These are phyloP conservation scores for Kodamaea kakaduensis DNA, from an alignment of 805 yeast genomes.

Conservation along the genomic window DNA sequence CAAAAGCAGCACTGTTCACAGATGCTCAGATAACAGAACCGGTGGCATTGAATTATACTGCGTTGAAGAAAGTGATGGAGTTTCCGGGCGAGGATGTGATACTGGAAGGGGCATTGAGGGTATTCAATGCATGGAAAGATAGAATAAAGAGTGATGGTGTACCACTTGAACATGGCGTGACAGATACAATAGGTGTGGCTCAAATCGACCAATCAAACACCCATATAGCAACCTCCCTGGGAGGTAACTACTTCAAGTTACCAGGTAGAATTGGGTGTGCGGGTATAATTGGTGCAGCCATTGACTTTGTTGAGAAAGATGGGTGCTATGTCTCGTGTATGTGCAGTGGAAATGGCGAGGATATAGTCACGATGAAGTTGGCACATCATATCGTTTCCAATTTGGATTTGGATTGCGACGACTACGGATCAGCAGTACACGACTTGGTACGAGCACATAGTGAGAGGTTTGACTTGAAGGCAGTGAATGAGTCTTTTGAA, in stretches of 20 bases:
- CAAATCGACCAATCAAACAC: conserved; percentile 14
- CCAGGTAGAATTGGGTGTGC: conserved; percentile 55
- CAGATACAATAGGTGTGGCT: conserved; percentile 47
- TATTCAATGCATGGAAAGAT: conserved; percentile 8
- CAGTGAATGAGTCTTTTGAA: conserved; percentile 11
- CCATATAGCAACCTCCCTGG: conserved; percentile 43
- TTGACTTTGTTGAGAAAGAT: conserved; percentile 21
- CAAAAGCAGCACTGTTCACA: conserved; percentile 17
- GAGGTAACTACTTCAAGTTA: conserved; percentile 49
- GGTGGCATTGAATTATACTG: conserved; percentile 13
- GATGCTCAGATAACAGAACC: conserved; percentile 26
- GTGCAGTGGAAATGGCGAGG: conserved; percentile 59
- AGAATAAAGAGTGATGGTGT: background rate
- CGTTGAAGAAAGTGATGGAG: conserved; percentile 1
- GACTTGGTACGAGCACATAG: conserved; percentile 13
- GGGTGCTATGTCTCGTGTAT: conserved; percentile 25
- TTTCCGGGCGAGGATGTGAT: conserved; percentile 7
- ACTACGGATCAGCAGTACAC: conserved; percentile 18
- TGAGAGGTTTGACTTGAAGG: conserved; percentile 10
- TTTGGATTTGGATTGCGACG: conserved; percentile 14
- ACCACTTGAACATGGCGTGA: conserved; percentile 1
- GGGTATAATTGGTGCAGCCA: conserved; percentile 45
- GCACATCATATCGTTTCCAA: conserved; percentile 26
- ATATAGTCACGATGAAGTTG: conserved; percentile 43
- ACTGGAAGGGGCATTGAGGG: conserved; percentile 12